A percentile compares a stretch with the other conserved stretches of the same genome.
These are phyloP conservation scores for Xylaria sp. DNA, from an alignment of 2,329 filamentous ascomycete genomes.

Conservation along the genomic window DNA sequence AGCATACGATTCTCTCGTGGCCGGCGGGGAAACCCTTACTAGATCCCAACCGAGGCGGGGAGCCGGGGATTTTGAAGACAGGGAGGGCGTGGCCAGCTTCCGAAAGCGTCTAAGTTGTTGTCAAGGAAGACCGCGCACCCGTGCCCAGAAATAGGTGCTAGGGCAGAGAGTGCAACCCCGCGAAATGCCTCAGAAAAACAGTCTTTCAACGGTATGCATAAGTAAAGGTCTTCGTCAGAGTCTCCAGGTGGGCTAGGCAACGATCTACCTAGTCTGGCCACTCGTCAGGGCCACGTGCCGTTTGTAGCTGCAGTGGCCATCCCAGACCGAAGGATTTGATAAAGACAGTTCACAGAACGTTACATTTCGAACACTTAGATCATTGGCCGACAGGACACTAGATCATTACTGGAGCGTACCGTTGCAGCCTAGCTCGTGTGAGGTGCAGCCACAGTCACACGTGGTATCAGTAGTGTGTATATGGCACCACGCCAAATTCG, in stretches of 20 bases:
- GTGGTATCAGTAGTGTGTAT: background rate
- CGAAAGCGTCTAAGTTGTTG: background rate
- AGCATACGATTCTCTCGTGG: background rate
- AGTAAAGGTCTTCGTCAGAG: background rate
- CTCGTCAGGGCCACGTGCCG: too few relatives aligned
- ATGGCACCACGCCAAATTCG: background rate
- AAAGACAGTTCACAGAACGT: background rate
- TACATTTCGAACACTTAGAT: background rate
- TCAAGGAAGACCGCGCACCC: conserved; percentile 1
- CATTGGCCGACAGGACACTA: background rate
- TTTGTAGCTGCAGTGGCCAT: background rate
- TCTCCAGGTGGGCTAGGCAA: background rate
- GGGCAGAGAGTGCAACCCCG: conserved; percentile 4
- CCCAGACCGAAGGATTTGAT: background rate
- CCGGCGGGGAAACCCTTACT: background rate
- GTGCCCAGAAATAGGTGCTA: background rate
- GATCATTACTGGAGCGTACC: background rate
- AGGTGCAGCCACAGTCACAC: conserved; percentile 1
- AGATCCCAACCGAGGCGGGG: background rate
- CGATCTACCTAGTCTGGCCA: background rate
- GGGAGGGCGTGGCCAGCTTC: conserved; percentile 5
- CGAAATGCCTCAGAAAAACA: conserved; percentile 12
- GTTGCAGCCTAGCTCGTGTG: conserved; percentile 2
- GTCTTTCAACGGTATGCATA: background rate
- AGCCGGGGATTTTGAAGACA: background rate